Evolutionary conservation across 2,329 filamentous ascomycete genomes (phyloP), one percentile per base, ranked within the genome.

Genomic region (Microsporum audouinii): DNA sequence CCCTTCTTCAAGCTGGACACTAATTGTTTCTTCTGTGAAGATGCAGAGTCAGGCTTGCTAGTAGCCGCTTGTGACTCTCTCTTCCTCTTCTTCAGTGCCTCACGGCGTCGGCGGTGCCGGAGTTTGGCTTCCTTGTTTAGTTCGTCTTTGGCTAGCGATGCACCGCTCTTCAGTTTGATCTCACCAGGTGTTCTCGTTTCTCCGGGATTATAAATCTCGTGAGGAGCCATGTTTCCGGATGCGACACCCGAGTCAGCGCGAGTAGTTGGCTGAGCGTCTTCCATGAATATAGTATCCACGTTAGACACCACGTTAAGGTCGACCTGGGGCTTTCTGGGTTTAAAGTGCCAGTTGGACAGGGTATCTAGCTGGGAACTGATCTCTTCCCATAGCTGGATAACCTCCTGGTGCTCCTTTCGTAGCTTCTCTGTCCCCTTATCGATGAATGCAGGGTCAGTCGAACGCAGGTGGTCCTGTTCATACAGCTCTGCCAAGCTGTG

Each of bases 321-420:
- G n/a, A 89, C 84, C 58, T 87, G 87, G 1, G 87, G 82, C 8
- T 89, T 86, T 77, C 91, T 95, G 60, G 94, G 94, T 74, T 89
- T 91, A 82, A 96, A 96, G 76, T 96, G 88, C 86, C 90, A 95
- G 72, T 88, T 95, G 74, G 86, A 91, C 65, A 99, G 84, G 31
- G 89, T 84, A 74, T 99, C 94, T 60, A 99, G 84, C 64, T 89
- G 88, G 53, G 82, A 83, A 69, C 83, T 86, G 59, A 96, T 81
- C 39, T 88, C 87, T 67, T 84, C 88, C 91, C 94, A 99, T 68
- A 96, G 78, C 34, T 79, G 80, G 68, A 87, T 85, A 60, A 97
- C 88, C 71, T 96, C 91, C 62, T 83, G 82, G 74, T 96, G 90
- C 69, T 95, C 89, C 64, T 86, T 87, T 66, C 84, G 84, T 29